Evolutionary conservation across 2,329 filamentous ascomycete genomes (phyloP).

Genomic region (Allantophomopsis lycopodina): DNA sequence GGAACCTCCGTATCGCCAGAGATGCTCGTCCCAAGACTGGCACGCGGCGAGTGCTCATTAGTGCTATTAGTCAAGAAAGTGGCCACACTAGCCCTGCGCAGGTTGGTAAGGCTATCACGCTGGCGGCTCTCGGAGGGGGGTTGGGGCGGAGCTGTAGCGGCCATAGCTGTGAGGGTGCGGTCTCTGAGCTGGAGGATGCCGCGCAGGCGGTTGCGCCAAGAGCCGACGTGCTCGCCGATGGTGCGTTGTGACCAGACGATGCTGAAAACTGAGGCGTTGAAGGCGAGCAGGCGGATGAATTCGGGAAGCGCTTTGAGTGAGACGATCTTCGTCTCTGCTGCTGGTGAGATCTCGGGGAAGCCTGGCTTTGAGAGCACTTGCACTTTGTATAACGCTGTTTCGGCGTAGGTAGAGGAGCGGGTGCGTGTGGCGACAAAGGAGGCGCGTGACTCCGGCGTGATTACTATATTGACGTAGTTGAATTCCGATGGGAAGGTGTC

Average conservation of each 20-base stretch:
- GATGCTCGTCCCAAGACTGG: constrained; percentile 38
- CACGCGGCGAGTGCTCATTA: constrained; percentile 42
- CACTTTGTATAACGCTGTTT: constrained; percentile 63
- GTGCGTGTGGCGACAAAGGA: constrained; percentile 57
- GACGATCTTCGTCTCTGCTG: constrained; percentile 79
- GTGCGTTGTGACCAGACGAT: constrained; percentile 73
- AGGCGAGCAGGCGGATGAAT: constrained; percentile 76
- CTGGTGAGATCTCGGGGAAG: constrained; percentile 85
- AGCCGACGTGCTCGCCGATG: constrained; percentile 72
- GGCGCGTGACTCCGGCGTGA: constrained; percentile 71
- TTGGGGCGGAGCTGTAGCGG: constrained; percentile 5
- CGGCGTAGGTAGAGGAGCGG: constrained; percentile 20
- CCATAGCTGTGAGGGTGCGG: constrained; percentile 9
- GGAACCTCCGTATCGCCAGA: constrained; percentile 22
- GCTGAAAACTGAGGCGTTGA: constrained; percentile 90
- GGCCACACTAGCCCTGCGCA: constrained; percentile 49
- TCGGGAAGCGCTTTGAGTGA: constrained; percentile 68
- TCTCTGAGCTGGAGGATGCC: constrained; percentile 77
- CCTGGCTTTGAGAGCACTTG: constrained; percentile 78
- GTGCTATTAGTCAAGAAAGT: constrained; percentile 47
- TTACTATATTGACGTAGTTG: constrained; percentile 94
- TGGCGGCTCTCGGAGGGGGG: constrained; percentile 23
- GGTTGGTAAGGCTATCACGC: constrained; percentile 45
- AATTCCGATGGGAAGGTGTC: constrained; percentile 90
- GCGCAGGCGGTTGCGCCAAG: constrained; percentile 76